These are phyloP conservation scores for Wallemia ichthyophaga DNA, from an alignment of 1,284 basidiomycete species.

Conservation along the genomic window DNA sequence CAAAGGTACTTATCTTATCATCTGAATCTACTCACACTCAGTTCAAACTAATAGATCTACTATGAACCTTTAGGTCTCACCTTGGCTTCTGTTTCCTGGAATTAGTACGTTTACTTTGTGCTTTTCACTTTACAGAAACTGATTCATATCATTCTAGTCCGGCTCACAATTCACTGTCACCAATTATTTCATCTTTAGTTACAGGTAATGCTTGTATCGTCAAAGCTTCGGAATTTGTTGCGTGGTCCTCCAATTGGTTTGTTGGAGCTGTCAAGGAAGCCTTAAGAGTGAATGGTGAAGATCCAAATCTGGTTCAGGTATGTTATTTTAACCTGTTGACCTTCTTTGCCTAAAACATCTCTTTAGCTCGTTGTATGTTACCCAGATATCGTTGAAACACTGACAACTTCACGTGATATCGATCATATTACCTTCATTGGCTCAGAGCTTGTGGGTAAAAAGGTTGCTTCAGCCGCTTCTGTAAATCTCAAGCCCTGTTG, in stretches of 20 bases:
- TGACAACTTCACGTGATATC: constrained; percentile 50
- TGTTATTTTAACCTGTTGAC: constrained; percentile 4
- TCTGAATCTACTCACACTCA: too few species aligned
- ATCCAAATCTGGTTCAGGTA: constrained; percentile 51
- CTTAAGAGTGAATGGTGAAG: constrained; percentile 41
- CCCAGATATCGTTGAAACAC: constrained; percentile 49
- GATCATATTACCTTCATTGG: constrained; percentile 61
- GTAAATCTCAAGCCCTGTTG: constrained; percentile 61
- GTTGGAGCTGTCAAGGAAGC: constrained; percentile 41
- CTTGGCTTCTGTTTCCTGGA: constrained; percentile 78
- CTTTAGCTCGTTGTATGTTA: constrained; percentile 42
- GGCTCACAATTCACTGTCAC: constrained; percentile 78
- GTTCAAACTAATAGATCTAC: constrained; percentile 40
- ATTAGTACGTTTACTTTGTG: constrained; percentile 33
- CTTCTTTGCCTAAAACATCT: not conserved
- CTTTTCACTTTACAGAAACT: constrained; percentile 3
- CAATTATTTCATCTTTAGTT: constrained; percentile 65
- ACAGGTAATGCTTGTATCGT: constrained; percentile 68
- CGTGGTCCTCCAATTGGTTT: constrained; percentile 61
- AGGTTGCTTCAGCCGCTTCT: constrained; percentile 47
- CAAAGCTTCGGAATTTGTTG: constrained; percentile 74
- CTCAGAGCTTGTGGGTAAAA: constrained; percentile 58
- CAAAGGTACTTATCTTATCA: constrained; percentile 10
- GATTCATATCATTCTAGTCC: constrained; percentile 11
- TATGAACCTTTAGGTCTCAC: constrained; percentile 87